Evolutionary conservation across 805 yeast genomes (phyloP).

Genomic region (Hanseniaspora vineae): DNA sequence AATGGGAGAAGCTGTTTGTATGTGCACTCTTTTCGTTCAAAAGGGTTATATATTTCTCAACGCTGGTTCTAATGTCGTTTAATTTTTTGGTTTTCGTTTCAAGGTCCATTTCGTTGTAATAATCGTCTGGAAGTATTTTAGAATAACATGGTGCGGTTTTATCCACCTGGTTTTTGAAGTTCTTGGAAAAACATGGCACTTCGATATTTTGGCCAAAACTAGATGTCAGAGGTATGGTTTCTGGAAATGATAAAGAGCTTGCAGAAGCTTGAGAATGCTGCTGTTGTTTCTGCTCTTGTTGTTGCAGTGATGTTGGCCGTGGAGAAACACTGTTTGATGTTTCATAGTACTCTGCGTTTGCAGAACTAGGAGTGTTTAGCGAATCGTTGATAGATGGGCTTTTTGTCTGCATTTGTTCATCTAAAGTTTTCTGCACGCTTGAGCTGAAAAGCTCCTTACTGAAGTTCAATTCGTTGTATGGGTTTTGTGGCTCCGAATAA

Average conservation of each 20-base stretch:
- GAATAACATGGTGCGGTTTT: too few species aligned
- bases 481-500: too few species aligned
- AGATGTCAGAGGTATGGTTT: too few species aligned
- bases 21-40: neutral
- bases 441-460: neutral
- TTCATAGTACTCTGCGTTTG: too few species aligned
- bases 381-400: neutral
- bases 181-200: too few species aligned
- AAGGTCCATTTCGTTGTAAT: neutral
- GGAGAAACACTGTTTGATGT: neutral
- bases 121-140: neutral
- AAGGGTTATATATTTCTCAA: neutral
- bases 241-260: too few species aligned
- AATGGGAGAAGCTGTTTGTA: constrained; percentile 1
- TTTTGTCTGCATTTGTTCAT: neutral
- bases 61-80: neutral
- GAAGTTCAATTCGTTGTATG: neutral
- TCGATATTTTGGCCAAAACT: too few species aligned
- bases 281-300: too few species aligned
- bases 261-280: neutral
- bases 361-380: neutral
- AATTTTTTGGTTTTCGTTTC: neutral
- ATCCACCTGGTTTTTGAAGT: too few species aligned
- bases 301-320: too few species aligned
- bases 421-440: neutral